Evolutionary conservation across 2,329 filamentous ascomycete species (phyloP).

Genomic region (Aspergillus candidus): DNA sequence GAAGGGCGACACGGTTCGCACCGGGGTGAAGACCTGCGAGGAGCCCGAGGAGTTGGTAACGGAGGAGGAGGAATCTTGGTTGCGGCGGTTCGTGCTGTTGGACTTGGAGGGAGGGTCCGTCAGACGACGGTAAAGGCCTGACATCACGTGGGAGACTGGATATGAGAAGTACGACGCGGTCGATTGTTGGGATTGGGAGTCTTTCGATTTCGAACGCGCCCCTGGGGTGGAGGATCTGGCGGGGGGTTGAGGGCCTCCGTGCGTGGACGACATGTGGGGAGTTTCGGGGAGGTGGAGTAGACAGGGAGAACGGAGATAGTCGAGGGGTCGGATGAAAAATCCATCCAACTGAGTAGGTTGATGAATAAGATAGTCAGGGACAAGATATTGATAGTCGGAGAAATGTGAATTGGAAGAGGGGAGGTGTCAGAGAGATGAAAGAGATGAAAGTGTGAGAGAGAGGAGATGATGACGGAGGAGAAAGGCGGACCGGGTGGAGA

Average conservation of each 20-base stretch:
- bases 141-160: slow-evolving; percentile 49
- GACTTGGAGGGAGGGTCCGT: slow-evolving; percentile 34
- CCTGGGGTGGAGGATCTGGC: slow-evolving; percentile 13
- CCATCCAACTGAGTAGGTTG: not conserved
- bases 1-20: slow-evolving; percentile 68
- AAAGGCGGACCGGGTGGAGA: too few relatives aligned
- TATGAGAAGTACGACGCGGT: slow-evolving; percentile 46
- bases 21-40: slow-evolving; percentile 36
- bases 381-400: not conserved
- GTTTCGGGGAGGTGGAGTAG: slow-evolving; percentile 1
- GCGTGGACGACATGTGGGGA: slow-evolving; percentile 12
- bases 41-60: slow-evolving; percentile 34
- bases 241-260: slow-evolving; percentile 4
- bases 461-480: not conserved
- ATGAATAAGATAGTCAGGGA: not conserved
- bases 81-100: slow-evolving; percentile 17
- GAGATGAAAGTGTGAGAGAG: not conserved
- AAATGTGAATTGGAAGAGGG: slow-evolving; percentile 1
- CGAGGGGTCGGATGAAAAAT: too few relatives aligned
- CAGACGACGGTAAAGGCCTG: slow-evolving; percentile 63
- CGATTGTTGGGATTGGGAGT: slow-evolving; percentile 27
- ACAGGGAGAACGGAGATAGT: not conserved
- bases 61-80: slow-evolving; percentile 9
- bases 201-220: slow-evolving; percentile 8
- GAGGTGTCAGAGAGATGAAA: not conserved